Evolutionary conservation across 306 rosid species (phyloP).

Genomic region (Quercus dentata): DNA sequence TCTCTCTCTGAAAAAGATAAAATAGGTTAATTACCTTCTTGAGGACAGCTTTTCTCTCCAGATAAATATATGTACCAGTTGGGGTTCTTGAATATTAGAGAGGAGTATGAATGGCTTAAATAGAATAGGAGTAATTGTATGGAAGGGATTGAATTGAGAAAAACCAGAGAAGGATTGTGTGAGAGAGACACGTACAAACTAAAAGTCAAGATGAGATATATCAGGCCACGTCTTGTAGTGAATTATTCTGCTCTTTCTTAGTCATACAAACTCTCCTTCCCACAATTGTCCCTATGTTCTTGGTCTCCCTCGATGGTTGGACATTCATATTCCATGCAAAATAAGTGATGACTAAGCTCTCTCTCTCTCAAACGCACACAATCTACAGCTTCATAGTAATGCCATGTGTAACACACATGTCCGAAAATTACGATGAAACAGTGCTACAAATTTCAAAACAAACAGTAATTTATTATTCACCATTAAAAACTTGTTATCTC

Average conservation of each 20-base stretch:
- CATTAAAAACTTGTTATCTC: fast-evolving
- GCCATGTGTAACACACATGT: neutral
- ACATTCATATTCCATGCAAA: neutral
- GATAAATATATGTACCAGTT: neutral
- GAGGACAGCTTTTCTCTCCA: neutral
- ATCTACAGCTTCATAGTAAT: neutral
- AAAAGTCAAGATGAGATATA: slow-evolving; percentile 26
- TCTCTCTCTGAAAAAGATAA: slow-evolving; percentile 20
- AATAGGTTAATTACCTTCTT: neutral
- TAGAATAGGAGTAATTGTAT: slow-evolving; percentile 8
- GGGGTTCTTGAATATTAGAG: neutral
- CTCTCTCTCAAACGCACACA: neutral
- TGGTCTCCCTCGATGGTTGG: neutral
- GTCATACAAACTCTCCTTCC: neutral
- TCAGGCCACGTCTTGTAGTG: slow-evolving; percentile 16
- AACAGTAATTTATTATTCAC: no score
- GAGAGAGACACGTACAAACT: neutral
- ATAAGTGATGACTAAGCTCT: neutral
- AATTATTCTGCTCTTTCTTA: slow-evolving; percentile 7
- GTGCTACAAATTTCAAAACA: no score
- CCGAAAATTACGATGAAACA: no score
- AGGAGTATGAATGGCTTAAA: neutral
- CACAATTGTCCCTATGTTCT: slow-evolving; percentile 1
- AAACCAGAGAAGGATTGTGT: neutral
- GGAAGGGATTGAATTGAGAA: slow-evolving; percentile 29